phyloP scores from a whole-genome alignment of 1,284 basidiomycete species.

The Schizophyllum commune region DNA sequence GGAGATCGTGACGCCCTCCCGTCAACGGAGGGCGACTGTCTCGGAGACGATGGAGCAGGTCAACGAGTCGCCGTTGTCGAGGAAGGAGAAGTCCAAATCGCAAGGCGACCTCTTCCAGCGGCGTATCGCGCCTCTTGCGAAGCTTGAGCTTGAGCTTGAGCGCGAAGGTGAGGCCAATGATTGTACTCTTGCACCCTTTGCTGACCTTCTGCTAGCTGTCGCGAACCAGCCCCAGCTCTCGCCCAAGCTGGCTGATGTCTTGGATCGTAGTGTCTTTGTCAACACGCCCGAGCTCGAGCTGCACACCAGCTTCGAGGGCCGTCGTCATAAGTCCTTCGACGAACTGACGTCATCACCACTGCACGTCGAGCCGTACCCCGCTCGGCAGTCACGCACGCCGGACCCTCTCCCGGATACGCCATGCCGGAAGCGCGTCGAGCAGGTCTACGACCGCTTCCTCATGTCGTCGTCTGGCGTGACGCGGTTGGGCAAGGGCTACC shows the following conservation, averaged over 20 bases:
- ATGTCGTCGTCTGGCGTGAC: constrained; percentile 72
- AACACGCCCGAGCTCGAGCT: constrained; percentile 26
- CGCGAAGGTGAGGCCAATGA: not conserved
- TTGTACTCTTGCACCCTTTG: not conserved
- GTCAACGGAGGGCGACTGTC: constrained; percentile 58
- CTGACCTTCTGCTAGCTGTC: not conserved
- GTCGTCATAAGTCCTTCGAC: constrained; percentile 28
- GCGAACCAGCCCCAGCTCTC: constrained; percentile 24
- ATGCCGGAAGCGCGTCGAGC: constrained; percentile 50
- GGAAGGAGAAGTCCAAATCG: constrained; percentile 57
- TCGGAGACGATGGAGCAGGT: constrained; percentile 29
- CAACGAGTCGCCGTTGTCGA: constrained; percentile 46
- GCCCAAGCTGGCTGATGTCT: constrained; percentile 47
- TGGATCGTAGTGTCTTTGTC: constrained; percentile 63
- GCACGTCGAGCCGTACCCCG: constrained; percentile 56
- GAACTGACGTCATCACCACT: constrained; percentile 52
- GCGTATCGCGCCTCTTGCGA: constrained; percentile 56
- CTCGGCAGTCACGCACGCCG: constrained; percentile 23
- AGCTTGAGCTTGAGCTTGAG: constrained; percentile 52
- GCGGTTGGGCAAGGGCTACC: constrained; percentile 66
- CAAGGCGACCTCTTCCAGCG: constrained; percentile 51
- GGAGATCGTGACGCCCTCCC: constrained; percentile 39
- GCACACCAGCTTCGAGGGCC: not conserved
- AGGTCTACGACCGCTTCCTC: constrained; percentile 68
- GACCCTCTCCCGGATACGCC: constrained; percentile 41